Conservation (phyloP, 1,139 yeast species). For the Candida sojae region DNA sequence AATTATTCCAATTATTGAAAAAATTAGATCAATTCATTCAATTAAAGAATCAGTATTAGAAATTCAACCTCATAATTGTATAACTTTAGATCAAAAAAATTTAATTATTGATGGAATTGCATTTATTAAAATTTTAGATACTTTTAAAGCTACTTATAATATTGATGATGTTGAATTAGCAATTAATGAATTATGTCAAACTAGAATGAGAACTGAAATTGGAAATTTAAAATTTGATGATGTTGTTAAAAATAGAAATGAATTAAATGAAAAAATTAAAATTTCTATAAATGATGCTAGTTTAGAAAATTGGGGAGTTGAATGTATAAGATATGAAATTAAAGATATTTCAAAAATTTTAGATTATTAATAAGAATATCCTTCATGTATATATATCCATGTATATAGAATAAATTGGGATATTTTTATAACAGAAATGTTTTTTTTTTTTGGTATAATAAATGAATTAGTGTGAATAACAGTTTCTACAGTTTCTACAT, state of each 20-base stretch:
- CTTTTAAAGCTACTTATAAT: slow-evolving; percentile 85
- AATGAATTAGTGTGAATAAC: too few relatives aligned
- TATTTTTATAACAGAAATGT: too few relatives aligned
- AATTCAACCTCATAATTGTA: slow-evolving; percentile 82
- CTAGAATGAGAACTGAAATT: slow-evolving; percentile 88
- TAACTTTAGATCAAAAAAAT: slow-evolving; percentile 84
- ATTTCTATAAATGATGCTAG: slow-evolving; percentile 84
- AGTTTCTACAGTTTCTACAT: too few relatives aligned
- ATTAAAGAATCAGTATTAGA: slow-evolving; percentile 82
- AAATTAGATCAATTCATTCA: slow-evolving; percentile 78
- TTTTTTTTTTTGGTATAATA: too few relatives aligned
- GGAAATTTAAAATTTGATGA: slow-evolving; percentile 80
- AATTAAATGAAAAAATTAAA: slow-evolving; percentile 72
- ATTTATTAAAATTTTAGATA: slow-evolving; percentile 75
- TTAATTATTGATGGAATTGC: slow-evolving; percentile 83
- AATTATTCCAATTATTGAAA: slow-evolving; percentile 70
- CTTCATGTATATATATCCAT: neutral
- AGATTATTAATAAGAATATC: neutral
- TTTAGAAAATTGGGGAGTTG: slow-evolving; percentile 77
- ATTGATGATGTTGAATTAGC: slow-evolving; percentile 90
- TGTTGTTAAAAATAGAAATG: slow-evolving; percentile 74
- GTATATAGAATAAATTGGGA: neutral
- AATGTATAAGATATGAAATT: slow-evolving; percentile 82
- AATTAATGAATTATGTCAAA: slow-evolving; percentile 81
- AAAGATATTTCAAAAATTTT: slow-evolving; percentile 54